These are phyloP conservation scores for Magnaporthales sp. DNA, from an alignment of 2,329 filamentous ascomycete genomes.

Conservation along the genomic window DNA sequence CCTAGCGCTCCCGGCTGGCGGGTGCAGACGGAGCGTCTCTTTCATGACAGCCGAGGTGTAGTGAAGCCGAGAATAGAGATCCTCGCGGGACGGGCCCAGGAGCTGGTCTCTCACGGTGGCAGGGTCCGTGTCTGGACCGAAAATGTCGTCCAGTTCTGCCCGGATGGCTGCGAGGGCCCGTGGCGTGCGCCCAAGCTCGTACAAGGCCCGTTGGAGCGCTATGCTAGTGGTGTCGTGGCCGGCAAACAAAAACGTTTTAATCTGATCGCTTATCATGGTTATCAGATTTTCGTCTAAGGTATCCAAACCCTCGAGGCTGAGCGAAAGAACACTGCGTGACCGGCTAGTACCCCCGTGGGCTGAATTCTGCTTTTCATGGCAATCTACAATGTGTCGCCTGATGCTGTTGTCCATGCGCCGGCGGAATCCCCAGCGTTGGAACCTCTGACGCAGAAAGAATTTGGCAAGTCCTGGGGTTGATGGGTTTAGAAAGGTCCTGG, in stretches of 20 bases:
- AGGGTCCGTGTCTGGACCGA: conserved; percentile 19
- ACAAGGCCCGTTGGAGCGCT: conserved; percentile 25
- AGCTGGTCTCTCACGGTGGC: conserved; percentile 17
- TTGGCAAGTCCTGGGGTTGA: neutral
- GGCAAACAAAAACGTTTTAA: conserved; percentile 29
- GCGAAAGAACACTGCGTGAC: conserved; percentile 21
- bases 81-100: conserved; percentile 16
- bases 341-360: neutral
- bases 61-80: conserved; percentile 22
- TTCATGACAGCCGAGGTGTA: conserved; percentile 29
- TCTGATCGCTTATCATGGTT: conserved; percentile 23
- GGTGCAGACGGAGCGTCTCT: conserved; percentile 25
- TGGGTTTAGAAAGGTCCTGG: neutral
- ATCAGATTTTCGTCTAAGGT: conserved; percentile 19
- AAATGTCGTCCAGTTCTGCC: conserved; percentile 25
- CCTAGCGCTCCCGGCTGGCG: conserved; percentile 23
- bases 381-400: conserved; percentile 1
- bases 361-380: conserved; percentile 8
- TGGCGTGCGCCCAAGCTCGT: conserved; percentile 25
- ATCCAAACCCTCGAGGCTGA: conserved; percentile 21
- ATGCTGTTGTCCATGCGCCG: neutral
- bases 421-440: neutral
- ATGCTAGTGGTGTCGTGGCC: conserved; percentile 30
- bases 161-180: conserved; percentile 18
- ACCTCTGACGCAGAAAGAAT: neutral